These are phyloP conservation scores for Scalesia atractyloides DNA, from an alignment of 129 eudicot species.

Conservation along the genomic window DNA sequence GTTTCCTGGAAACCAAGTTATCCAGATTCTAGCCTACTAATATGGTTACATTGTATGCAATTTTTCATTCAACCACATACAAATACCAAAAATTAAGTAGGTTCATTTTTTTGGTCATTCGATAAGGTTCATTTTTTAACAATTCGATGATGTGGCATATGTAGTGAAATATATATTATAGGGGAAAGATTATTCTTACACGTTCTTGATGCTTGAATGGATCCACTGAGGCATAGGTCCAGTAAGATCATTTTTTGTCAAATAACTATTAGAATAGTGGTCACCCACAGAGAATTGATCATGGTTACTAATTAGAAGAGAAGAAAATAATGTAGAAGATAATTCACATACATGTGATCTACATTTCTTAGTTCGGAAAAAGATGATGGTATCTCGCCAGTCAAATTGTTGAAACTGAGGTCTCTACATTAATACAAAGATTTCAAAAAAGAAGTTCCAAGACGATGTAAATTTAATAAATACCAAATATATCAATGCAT, in stretches of 20 bases:
- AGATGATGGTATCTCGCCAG: conserved; percentile 63
- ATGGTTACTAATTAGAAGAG: conserved; percentile 1
- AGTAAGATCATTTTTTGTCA: too few relatives aligned
- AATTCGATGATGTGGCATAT: too few relatives aligned
- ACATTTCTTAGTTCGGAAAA: conserved; percentile 48
- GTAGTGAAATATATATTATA: too few relatives aligned
- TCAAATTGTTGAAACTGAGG: conserved; percentile 75
- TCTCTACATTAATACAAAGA: too few relatives aligned
- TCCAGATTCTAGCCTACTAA: too few relatives aligned
- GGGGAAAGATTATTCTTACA: conserved; percentile 35
- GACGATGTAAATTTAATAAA: conserved; percentile 3
- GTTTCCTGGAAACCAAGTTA: too few relatives aligned
- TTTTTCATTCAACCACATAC: background rate
- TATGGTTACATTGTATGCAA: background rate
- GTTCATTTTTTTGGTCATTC: too few relatives aligned
- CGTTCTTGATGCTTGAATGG: conserved; percentile 33
- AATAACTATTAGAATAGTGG: conserved; percentile 42
- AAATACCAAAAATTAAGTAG: background rate
- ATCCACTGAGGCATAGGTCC: too few relatives aligned
- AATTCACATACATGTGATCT: conserved; percentile 53
- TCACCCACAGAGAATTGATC: conserved; percentile 22
- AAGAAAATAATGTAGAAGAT: conserved; percentile 17
- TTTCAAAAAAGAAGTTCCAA: conserved; percentile 17
- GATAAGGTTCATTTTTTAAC: too few relatives aligned
- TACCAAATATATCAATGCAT: background rate